Conservation (phyloP, 169 alveolate genomes). For the Eimeria praecox region DNA sequence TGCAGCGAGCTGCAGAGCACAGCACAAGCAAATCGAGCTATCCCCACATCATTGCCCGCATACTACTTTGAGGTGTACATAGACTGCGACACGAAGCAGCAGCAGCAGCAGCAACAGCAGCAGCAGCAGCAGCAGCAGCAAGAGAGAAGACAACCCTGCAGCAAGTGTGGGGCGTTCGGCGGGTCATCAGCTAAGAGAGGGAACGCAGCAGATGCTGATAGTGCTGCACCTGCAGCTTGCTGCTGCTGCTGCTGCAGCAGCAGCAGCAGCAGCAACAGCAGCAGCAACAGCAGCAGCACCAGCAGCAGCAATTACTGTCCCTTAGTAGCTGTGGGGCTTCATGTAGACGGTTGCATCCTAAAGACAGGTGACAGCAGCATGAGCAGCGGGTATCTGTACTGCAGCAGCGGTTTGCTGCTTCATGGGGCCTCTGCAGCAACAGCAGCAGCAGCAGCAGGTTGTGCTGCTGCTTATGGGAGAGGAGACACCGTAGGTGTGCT, state of each 20-base stretch:
- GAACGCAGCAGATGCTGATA: background rate
- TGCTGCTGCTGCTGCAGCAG: slow-evolving; percentile 64
- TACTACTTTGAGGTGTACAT: slow-evolving; percentile 83
- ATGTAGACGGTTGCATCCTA: slow-evolving; percentile 82
- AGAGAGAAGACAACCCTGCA: background rate
- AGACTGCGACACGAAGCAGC: slow-evolving; percentile 10
- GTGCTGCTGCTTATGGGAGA: slow-evolving; percentile 71
- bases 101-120: slow-evolving; percentile 24
- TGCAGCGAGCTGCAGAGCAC: slow-evolving; percentile 24
- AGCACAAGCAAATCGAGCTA: slow-evolving; percentile 78
- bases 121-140: background rate
- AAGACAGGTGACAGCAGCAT: slow-evolving; percentile 76
- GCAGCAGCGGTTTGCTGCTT: slow-evolving; percentile 77
- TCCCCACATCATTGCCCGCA: slow-evolving; percentile 77
- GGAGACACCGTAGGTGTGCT: slow-evolving; percentile 85
- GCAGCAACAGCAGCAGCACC: slow-evolving; percentile 21
- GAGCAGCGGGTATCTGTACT: slow-evolving; percentile 83
- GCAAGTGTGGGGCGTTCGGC: background rate
- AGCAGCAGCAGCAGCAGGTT: slow-evolving; percentile 75
- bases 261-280: background rate
- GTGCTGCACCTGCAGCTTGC: background rate
- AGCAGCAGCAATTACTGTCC: slow-evolving; percentile 14
- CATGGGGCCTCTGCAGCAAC: slow-evolving; percentile 66
- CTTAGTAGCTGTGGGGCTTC: slow-evolving; percentile 79
- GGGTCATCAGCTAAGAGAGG: background rate